Base-by-base conservation (phyloP, 306 rosid genomes). In the Cicer arietinum region DNA sequence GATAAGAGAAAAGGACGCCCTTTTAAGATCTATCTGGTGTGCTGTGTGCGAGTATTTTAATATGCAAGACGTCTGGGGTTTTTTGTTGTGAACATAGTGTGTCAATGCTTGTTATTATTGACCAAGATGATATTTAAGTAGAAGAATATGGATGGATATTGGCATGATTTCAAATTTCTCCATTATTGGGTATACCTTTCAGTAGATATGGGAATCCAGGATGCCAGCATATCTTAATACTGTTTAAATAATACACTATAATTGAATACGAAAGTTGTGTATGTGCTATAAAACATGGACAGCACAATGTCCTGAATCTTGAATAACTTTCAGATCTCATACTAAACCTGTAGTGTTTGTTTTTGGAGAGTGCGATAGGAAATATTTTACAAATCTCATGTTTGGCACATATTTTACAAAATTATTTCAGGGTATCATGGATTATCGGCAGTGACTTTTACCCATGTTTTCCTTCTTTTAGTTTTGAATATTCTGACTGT, bases 251-350 rank as follows among this genome's bases (percentile, higher is more conserved):
- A 65, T 65, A 51, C 14, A 66, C 30, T 54, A 61, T 43, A 74
- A 25, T 67, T 45, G 47, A n/a, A 79, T 52, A 63, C 41, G 8
- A 63, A 43, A 43, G 25, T 62, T 62, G 69, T 11, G 22, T 16
- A 44, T 62, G 69, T 51, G 54, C 69, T 39, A 25, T 25, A 12
- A 73, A 77, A 77, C 42, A 17, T 14, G 13, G 48, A 20, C 74
- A 35, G 48, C 59, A 69, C 62, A 18, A 7, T 35, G 73, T 73
- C 46, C 8, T 50, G 30, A 67, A 76, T 76, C 40, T 81, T 63
- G 62, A 62, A 42, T 50, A 58, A 73, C 44, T 77, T 70, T 47
- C n/a, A 40, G 25, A 22, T 66, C 48, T 58, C 45, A 30, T 50
- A 2, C 69, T 58, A 18, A 50, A 60, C 30, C 13, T n/a, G 37